These are phyloP conservation scores for Cucurbita pepo DNA, from an alignment of 306 rosid genomes.

Conservation along the genomic window DNA sequence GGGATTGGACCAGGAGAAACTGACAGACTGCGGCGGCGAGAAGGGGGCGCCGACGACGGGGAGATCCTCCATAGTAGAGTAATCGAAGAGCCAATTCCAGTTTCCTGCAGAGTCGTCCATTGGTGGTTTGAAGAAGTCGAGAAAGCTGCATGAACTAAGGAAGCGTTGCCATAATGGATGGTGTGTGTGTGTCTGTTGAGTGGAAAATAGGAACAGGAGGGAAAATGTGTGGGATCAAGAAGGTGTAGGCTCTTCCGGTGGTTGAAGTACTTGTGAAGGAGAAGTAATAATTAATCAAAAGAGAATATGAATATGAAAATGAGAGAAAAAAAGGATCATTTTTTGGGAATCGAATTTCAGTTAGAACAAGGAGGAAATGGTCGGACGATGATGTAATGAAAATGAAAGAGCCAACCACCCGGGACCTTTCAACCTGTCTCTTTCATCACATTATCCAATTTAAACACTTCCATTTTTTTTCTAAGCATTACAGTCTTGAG, in stretches of 20 bases:
- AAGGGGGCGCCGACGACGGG: slow-evolving; percentile 23
- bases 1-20: slow-evolving; percentile 38
- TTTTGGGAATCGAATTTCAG: not conserved
- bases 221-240: not conserved
- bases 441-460: not conserved
- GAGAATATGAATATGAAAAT: not conserved
- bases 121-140: not conserved
- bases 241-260: not conserved
- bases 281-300: not conserved
- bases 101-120: slow-evolving; percentile 32
- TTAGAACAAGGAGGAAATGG: not conserved
- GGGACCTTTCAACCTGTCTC: not conserved
- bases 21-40: slow-evolving; percentile 20
- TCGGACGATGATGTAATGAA: not conserved
- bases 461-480: not conserved
- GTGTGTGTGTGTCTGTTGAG: not conserved
- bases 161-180: not conserved
- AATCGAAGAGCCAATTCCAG: slow-evolving; percentile 45
- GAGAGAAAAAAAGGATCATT: not conserved
- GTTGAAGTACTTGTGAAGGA: not conserved
- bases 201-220: not conserved
- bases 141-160: not conserved
- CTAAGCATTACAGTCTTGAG: too few species aligned
- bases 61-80: slow-evolving; percentile 23
- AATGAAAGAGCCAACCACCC: not conserved